Evolutionary conservation across 768 basidiomycete genomes (phyloP).

Genomic region (Auriscalpium vulgare): DNA sequence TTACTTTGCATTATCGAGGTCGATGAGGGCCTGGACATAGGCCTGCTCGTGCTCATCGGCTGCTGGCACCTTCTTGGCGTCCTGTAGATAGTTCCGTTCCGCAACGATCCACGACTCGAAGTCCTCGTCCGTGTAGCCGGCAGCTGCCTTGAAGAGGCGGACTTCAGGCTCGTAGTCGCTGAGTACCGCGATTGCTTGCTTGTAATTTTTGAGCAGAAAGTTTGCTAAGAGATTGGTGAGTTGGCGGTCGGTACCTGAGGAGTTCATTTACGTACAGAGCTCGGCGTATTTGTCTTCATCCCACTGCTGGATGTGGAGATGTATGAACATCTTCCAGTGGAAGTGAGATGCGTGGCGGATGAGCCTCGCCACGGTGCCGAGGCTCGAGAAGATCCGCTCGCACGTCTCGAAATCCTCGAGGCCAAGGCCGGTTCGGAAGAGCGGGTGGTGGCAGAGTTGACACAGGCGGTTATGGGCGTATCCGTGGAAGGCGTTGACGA

Average conservation of each 20-base stretch:
- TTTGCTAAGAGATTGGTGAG: neutral
- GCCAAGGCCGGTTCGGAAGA: neutral
- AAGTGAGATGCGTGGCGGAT: neutral
- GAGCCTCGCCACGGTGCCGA: neutral
- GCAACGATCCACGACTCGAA: neutral
- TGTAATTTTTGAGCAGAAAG: neutral
- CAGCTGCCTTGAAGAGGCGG: neutral
- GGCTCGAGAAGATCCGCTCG: neutral
- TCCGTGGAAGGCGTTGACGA: slow-evolving; percentile 1
- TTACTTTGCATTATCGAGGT: neutral
- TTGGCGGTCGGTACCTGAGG: too few relatives aligned
- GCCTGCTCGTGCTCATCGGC: neutral
- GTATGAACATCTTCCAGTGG: neutral
- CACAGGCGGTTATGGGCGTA: neutral
- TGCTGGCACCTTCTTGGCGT: neutral
- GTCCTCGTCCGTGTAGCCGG: neutral
- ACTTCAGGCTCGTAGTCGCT: neutral
- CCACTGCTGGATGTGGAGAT: neutral
- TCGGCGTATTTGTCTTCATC: neutral
- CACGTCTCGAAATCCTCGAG: neutral
- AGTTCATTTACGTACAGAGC: neutral
- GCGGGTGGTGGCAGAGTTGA: neutral
- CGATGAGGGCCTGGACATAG: neutral
- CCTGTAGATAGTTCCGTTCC: neutral
- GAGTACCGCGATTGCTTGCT: neutral